These are phyloP conservation scores for Penicillium decumbens DNA, from an alignment of 2,329 filamentous ascomycete species.

Conservation along the genomic window DNA sequence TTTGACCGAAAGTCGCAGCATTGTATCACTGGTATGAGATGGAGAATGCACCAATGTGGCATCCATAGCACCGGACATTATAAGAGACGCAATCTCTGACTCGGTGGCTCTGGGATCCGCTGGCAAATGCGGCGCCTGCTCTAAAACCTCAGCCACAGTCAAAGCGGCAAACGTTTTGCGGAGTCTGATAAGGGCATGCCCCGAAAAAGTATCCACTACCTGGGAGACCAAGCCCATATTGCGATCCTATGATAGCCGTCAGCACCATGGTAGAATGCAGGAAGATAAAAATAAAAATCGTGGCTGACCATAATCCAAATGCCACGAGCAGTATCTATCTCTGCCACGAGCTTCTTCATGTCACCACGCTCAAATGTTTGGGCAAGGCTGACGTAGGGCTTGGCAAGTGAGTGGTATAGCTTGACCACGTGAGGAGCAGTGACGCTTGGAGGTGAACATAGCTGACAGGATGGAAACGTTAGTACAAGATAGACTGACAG, in stretches of 20 bases:
- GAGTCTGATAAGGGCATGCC: conserved; percentile 69
- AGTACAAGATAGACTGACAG: not conserved
- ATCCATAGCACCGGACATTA: conserved; percentile 48
- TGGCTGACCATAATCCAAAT: conserved; percentile 57
- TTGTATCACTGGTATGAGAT: conserved; percentile 38
- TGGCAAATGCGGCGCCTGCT: conserved; percentile 29
- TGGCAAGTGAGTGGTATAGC: conserved; percentile 55
- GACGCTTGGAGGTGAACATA: conserved; percentile 50
- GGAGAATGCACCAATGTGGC: conserved; percentile 48
- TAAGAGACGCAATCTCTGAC: conserved; percentile 42
- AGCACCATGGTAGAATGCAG: not conserved
- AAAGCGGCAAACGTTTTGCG: conserved; percentile 66
- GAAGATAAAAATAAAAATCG: not conserved
- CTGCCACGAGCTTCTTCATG: conserved; percentile 57
- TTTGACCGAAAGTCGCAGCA: conserved; percentile 51
- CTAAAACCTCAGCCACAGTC: conserved; percentile 48
- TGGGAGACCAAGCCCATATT: conserved; percentile 68
- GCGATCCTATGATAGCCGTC: conserved; percentile 51
- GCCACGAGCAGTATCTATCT: conserved; percentile 56
- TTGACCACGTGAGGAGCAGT: conserved; percentile 53
- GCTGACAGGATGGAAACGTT: not conserved
- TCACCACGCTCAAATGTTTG: conserved; percentile 61
- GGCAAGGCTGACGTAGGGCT: conserved; percentile 67
- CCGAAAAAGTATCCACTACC: conserved; percentile 66
- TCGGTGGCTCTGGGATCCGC: conserved; percentile 28